Evolutionary conservation across 768 basidiomycete genomes (phyloP).

Genomic region (Tephrocybe sp.): DNA sequence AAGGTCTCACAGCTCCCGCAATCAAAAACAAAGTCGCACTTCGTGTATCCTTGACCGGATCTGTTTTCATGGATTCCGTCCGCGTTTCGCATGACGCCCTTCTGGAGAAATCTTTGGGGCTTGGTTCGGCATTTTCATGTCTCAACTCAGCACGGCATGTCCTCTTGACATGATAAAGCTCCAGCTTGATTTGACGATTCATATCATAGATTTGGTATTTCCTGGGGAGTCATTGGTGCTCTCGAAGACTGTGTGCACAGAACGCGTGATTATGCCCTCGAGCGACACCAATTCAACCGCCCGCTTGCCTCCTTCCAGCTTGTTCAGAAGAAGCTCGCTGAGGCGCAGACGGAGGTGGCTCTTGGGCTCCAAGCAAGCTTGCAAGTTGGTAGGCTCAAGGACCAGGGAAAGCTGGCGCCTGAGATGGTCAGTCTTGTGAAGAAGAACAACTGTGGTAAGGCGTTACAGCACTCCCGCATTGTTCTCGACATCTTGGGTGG

Average conservation of each 20-base stretch:
- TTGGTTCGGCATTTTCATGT: constrained; percentile 88
- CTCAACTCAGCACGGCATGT: constrained; percentile 80
- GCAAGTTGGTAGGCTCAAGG: constrained; percentile 88
- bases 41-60: constrained; percentile 80
- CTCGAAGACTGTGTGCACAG: constrained; percentile 86
- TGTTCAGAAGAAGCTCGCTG: constrained; percentile 96
- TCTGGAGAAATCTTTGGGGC: constrained; percentile 74
- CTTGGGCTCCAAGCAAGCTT: constrained; percentile 75
- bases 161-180: neutral
- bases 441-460: constrained; percentile 95
- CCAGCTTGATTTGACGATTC: neutral
- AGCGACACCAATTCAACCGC: constrained; percentile 86
- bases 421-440: constrained; percentile 97
- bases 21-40: constrained; percentile 95
- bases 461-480: constrained; percentile 76
- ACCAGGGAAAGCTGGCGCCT: constrained; percentile 65
- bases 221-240: constrained; percentile 96
- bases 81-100: constrained; percentile 71
- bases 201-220: constrained; percentile 69
- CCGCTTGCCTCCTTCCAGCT: constrained; percentile 95
- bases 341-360: constrained; percentile 85
- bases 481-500: constrained; percentile 92
- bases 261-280: constrained; percentile 82
- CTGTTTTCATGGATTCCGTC: constrained; percentile 92
- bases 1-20: constrained; percentile 79